Evolutionary conservation across 2,329 filamentous ascomycete genomes (phyloP).

Genomic region (Bipolaris victoriae): DNA sequence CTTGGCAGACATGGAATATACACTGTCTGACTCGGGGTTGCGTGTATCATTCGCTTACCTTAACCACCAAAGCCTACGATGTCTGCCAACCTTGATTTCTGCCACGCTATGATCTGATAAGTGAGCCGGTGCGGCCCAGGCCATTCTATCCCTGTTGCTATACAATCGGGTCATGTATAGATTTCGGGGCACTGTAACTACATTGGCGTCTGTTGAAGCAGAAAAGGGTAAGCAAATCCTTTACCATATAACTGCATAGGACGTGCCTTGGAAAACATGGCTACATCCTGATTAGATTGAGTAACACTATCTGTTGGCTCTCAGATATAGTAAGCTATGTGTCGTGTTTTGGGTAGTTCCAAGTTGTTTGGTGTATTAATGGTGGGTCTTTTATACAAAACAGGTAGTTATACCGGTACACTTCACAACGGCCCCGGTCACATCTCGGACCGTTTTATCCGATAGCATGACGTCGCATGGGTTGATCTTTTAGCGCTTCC

Average conservation of each 20-base stretch:
- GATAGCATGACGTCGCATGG: background rate
- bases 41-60: too few relatives aligned
- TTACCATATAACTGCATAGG: background rate
- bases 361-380: background rate
- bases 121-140: too few relatives aligned
- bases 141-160: too few relatives aligned
- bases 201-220: too few relatives aligned
- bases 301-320: background rate
- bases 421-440: background rate
- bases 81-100: too few relatives aligned
- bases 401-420: background rate
- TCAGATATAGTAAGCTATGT: background rate
- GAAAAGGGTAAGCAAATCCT: background rate
- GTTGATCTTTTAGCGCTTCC: background rate
- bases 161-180: too few relatives aligned
- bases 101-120: too few relatives aligned
- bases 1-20: background rate
- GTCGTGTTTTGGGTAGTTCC: background rate
- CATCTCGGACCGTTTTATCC: constrained; percentile 4
- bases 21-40: background rate
- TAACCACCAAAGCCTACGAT: too few relatives aligned
- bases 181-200: too few relatives aligned
- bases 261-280: background rate
- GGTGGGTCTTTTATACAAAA: background rate
- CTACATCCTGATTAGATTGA: background rate